These are phyloP conservation scores for Fusarium tupiense DNA, from an alignment of 2,329 filamentous ascomycete genomes.

Conservation along the genomic window DNA sequence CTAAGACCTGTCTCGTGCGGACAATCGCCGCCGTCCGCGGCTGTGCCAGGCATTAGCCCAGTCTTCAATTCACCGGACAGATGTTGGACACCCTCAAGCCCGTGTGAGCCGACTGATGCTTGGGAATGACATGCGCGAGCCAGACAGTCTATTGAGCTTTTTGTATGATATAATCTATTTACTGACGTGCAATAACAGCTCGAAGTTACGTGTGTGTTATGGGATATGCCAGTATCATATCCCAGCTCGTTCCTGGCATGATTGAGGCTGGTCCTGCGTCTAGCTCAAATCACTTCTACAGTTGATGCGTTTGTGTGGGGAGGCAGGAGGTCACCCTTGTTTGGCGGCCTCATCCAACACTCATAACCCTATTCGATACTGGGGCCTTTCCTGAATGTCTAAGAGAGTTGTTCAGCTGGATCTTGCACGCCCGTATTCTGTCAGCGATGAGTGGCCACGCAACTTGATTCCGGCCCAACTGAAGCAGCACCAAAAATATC, in stretches of 20 bases:
- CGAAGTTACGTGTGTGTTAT: not conserved
- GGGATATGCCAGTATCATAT: slow-evolving; percentile 16
- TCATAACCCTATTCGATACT: slow-evolving; percentile 5
- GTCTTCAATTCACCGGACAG: not conserved
- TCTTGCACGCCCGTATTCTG: not conserved
- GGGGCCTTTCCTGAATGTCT: not conserved
- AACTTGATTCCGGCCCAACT: not conserved
- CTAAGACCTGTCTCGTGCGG: slow-evolving; percentile 44
- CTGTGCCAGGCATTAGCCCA: slow-evolving; percentile 38
- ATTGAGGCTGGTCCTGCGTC: slow-evolving; percentile 32
- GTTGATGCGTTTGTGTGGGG: slow-evolving; percentile 4
- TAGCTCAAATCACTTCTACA: slow-evolving; percentile 22
- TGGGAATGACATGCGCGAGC: slow-evolving; percentile 26
- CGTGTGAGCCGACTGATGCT: slow-evolving; percentile 8
- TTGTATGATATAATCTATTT: slow-evolving; percentile 1
- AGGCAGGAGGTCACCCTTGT: slow-evolving; percentile 4
- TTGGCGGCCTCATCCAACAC: slow-evolving; percentile 30
- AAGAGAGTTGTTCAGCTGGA: not conserved
- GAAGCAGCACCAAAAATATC: slow-evolving; percentile 9
- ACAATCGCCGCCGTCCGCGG: slow-evolving; percentile 44
- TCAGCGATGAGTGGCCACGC: slow-evolving; percentile 1
- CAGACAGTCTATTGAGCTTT: slow-evolving; percentile 22
- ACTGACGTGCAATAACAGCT: slow-evolving; percentile 13
- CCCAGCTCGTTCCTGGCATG: slow-evolving; percentile 26
- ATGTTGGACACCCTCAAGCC: slow-evolving; percentile 8